Evolutionary conservation across 768 basidiomycete genomes (phyloP).

Genomic region (Hypholoma fasciculare): DNA sequence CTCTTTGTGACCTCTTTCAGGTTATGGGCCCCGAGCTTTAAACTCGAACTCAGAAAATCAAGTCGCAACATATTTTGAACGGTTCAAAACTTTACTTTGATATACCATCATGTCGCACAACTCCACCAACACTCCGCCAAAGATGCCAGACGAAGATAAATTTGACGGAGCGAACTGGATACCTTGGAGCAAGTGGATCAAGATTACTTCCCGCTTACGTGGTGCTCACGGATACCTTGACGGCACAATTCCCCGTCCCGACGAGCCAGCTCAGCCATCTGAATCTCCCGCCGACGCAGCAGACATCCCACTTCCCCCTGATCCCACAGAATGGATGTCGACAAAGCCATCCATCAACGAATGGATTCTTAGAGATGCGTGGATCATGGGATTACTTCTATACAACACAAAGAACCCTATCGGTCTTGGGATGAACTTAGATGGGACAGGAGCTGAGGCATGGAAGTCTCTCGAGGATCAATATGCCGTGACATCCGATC

Average conservation of each 20-base stretch:
- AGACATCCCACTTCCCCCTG: background rate
- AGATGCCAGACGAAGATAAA: slow-evolving; percentile 18
- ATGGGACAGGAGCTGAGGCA: slow-evolving; percentile 14
- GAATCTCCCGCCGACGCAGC: background rate
- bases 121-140: slow-evolving; percentile 10
- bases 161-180: slow-evolving; percentile 21
- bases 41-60: background rate
- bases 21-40: background rate
- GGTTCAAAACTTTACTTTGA: background rate
- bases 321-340: slow-evolving; percentile 3
- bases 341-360: background rate
- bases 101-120: background rate
- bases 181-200: slow-evolving; percentile 14
- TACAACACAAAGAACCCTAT: slow-evolving; percentile 16
- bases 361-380: slow-evolving; percentile 9
- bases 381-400: background rate
- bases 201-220: slow-evolving; percentile 6
- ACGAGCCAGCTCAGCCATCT: background rate
- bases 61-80: background rate
- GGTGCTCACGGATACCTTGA: slow-evolving; percentile 21
- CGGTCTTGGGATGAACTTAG: slow-evolving; percentile 15
- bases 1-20: background rate
- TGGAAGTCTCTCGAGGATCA: slow-evolving; percentile 14
- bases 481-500: slow-evolving; percentile 8
- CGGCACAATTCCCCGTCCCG: slow-evolving; percentile 14